A percentile compares a stretch with the other conserved stretches of the same genome.
These are phyloP conservation scores for Plenodomus lindquistii DNA, from an alignment of 2,329 filamentous ascomycete genomes.

Conservation along the genomic window DNA sequence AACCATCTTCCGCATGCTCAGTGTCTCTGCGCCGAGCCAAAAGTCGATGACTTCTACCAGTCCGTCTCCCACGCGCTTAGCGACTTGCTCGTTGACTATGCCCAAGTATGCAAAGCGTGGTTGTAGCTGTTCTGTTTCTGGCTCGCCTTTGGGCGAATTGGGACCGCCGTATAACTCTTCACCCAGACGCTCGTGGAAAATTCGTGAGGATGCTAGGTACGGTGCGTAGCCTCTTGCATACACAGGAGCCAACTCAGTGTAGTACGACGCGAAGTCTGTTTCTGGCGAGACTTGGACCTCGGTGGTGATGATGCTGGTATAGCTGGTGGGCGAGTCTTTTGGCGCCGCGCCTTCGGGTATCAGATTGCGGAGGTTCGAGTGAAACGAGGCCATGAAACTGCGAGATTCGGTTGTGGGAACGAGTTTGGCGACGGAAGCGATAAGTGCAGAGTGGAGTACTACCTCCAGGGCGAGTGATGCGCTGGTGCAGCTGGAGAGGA, in stretches of 20 bases:
- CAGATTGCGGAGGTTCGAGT: constrained; percentile 25
- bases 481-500: constrained; percentile 14
- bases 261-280: constrained; percentile 18
- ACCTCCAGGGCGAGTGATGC: constrained; percentile 11
- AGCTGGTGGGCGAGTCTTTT: constrained; percentile 20
- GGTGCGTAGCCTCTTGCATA: constrained; percentile 23
- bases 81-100: constrained; percentile 21
- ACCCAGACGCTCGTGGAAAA: constrained; percentile 25
- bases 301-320: constrained; percentile 23
- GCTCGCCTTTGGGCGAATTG: constrained; percentile 5
- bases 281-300: constrained; percentile 23
- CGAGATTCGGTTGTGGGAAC: constrained; percentile 13
- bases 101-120: constrained; percentile 25
- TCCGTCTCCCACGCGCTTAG: constrained; percentile 14
- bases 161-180: constrained; percentile 4
- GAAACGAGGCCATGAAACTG: constrained; percentile 30
- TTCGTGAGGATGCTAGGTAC: constrained; percentile 20
- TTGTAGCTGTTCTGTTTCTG: constrained; percentile 16
- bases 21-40: constrained; percentile 26
- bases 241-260: constrained; percentile 21
- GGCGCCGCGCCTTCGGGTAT: constrained; percentile 21
- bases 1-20: constrained; percentile 30
- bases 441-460: constrained; percentile 21
- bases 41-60: constrained; percentile 24
- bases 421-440: constrained; percentile 17